Conservation (phyloP, 805 yeast species). For the Suhomyces emberorum region DNA sequence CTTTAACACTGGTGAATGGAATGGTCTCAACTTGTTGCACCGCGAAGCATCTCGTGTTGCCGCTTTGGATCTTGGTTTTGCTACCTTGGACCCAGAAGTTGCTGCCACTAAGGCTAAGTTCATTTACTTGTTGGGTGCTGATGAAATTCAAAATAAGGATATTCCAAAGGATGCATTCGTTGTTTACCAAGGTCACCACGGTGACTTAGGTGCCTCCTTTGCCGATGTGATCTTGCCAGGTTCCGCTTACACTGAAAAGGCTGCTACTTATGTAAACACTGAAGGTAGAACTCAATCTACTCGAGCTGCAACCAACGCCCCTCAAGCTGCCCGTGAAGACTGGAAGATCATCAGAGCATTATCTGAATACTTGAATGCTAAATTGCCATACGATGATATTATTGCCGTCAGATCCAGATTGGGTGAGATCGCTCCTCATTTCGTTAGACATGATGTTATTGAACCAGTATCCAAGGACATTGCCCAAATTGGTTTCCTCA, state of each 20-base stretch:
- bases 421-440: slow-evolving; percentile 76
- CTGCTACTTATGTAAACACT: slow-evolving; percentile 81
- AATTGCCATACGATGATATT: slow-evolving; percentile 74
- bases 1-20: slow-evolving; percentile 73
- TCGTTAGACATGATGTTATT: slow-evolving; percentile 68
- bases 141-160: slow-evolving; percentile 64
- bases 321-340: slow-evolving; percentile 88
- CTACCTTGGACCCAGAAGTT: slow-evolving; percentile 45
- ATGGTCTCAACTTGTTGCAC: slow-evolving; percentile 75
- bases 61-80: slow-evolving; percentile 82
- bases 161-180: slow-evolving; percentile 85
- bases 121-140: slow-evolving; percentile 80
- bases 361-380: slow-evolving; percentile 67
- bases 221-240: slow-evolving; percentile 89
- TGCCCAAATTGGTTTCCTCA: slow-evolving; percentile 54
- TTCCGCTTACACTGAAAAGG: slow-evolving; percentile 84
- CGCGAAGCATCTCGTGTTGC: slow-evolving; percentile 88
- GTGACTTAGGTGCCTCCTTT: slow-evolving; percentile 82
- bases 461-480: slow-evolving; percentile 63
- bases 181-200: slow-evolving; percentile 88
- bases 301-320: slow-evolving; percentile 83
- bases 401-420: slow-evolving; percentile 66
- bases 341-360: slow-evolving; percentile 86
- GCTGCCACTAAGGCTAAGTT: slow-evolving; percentile 60
- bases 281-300: slow-evolving; percentile 87